Evolutionary conservation across 1,139 yeast species (phyloP), one percentile per base, ranked within the genome.

Genomic region (Blastobotrys serpentis): DNA sequence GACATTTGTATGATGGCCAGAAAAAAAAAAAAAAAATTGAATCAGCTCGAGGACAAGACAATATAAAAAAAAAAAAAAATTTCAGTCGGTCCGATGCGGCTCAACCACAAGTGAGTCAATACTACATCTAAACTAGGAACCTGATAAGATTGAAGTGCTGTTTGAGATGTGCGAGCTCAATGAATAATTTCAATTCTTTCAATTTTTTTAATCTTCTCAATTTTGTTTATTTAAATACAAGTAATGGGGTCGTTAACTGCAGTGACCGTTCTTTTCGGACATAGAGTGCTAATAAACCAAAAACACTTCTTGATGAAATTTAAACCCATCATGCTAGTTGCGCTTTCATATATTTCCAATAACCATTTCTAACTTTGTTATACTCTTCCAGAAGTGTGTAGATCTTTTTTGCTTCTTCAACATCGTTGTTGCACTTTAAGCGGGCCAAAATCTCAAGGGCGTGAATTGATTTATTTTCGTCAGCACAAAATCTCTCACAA

Each of bases 401-500:
- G 1, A 80, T 73, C 22, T 65, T 61, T 1, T 54, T 51, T 1
- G 84, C 75, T 34, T 70, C 63, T 0, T 63, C 60, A 1, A 51
- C 48, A 3, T 71, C 61, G 1, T 64, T 56, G 14, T 68, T 62
- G 5, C 57, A 52, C 55, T 78, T 77, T 2, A 84, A 74, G 39
- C 72, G 72, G 0, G 84, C 85, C 42, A 86, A 68, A 3, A 78
- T 56, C 59, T 87, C 95, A 47, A 86, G 64, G 0, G 96, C 96
- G 59, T 72, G 80, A 1, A 80, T 69, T 2, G 92, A 82, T 26
- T 71, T 68, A 6, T 77, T 70, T 1, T 4, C 60, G 2, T 51
- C 54, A 11, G 46, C 49, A 1, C 74, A 73, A 58, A 74, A 80
- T 22, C 65, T 54, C 14, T 57, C 48, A 23, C 82, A 78, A 47